Conservation (phyloP, 2,329 filamentous ascomycete genomes). For the Fusarium nelsonii region DNA sequence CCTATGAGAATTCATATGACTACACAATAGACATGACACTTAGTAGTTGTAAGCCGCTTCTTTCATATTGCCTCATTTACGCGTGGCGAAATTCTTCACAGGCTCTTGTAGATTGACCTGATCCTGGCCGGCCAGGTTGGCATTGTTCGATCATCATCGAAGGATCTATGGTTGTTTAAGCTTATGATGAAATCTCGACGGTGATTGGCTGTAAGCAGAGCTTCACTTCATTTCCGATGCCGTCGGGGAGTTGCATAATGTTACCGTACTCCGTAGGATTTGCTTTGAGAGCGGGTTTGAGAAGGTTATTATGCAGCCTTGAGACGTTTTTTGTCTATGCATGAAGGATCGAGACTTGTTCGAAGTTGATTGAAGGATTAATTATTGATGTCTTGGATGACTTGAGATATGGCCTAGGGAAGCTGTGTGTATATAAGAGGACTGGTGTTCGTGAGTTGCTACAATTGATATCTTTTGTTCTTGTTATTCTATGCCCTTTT, state of each 20-base stretch:
- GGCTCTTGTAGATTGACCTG: not conserved
- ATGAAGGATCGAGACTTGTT: slow-evolving; percentile 13
- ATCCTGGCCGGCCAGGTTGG: not conserved
- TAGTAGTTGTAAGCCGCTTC: not conserved
- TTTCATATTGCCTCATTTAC: not conserved
- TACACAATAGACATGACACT: not conserved
- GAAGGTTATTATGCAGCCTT: slow-evolving; percentile 20
- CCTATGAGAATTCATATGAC: not conserved
- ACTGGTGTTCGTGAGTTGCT: not conserved
- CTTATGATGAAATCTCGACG: not conserved
- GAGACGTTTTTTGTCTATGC: no score
- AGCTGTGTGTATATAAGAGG: not conserved
- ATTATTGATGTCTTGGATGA: not conserved
- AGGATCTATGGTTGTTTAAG: not conserved
- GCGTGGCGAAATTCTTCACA: not conserved
- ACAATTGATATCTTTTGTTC: not conserved
- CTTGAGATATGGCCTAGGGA: not conserved
- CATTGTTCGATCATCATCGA: not conserved
- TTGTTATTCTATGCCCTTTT: not conserved
- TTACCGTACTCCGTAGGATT: not conserved
- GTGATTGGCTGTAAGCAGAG: slow-evolving; percentile 2
- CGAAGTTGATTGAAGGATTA: slow-evolving; percentile 14
- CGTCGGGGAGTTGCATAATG: not conserved
- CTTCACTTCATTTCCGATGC: not conserved
- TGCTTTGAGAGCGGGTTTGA: slow-evolving; percentile 29